Evolutionary conservation across 345 rosid genomes (phyloP), one percentile per base, ranked within the genome.

Genomic region (Zanthoxylum bungeanum): DNA sequence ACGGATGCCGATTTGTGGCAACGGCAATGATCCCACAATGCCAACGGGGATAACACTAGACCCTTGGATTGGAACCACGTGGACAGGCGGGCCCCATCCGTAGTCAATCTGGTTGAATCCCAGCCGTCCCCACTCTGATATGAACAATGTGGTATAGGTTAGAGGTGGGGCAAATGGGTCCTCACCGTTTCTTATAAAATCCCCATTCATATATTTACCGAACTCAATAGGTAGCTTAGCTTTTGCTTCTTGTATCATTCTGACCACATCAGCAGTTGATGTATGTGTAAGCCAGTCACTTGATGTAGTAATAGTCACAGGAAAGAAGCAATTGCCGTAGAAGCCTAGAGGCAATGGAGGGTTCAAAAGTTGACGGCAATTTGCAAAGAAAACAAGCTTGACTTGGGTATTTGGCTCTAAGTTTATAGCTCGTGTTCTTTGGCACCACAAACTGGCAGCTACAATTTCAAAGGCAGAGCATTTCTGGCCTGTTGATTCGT

Each of bases 261-360:
- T 78, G 42, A 87, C 80, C 76, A 77, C 90, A 8, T 82, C 86
- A 2, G 51, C 16, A 5, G 40, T 47, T 6, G 88, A 69, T n/a
- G 77, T 77, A 30, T 74, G 60, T 68, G 63, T 47, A 7, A 84
- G 42, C 36, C 72, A 55, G 16, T 80, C 79, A 10, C 79, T 73
- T 6, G 82, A 68, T 51, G 83, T 76, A 39, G 81, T 64, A 46
- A 85, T 73, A 1, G 85, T 87, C 59, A 88, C 86, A 0, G 90
- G 92, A 70, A 83, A 88, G 82, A 87, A 85, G 49, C 89, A 88
- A 76, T 91, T 88, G 2, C 91, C 91, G 34, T 91, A 87, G 78
- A 91, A 88, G 2, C 93, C 91, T 7, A 47, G 25, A 1, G 87
- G 89, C 73, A 87, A 25, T 10, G 92, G 89, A 53, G 92, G 86